Percentiles rank a stretch among this genome's conserved stretches.
phyloP scores from a whole-genome alignment of 345 rosid species.

The Brassica juncea region DNA sequence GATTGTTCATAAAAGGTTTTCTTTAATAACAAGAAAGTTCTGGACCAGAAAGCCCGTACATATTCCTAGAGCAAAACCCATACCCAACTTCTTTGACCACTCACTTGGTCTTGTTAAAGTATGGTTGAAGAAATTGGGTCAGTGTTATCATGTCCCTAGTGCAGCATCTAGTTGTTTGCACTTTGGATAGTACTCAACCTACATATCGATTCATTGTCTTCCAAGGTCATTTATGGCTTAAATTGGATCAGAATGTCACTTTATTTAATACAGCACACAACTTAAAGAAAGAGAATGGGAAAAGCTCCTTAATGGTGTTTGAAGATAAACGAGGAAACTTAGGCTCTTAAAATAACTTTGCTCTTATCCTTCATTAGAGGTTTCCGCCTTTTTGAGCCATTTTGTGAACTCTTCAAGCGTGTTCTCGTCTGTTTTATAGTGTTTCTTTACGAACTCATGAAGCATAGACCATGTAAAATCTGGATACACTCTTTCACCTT shows the following conservation, averaged over 20 bases:
- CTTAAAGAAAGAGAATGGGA: not conserved
- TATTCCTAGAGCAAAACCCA: too few relatives aligned
- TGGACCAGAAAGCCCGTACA: too few relatives aligned
- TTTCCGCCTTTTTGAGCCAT: not conserved
- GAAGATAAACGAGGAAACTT: not conserved
- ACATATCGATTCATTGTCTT: too few relatives aligned
- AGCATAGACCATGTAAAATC: conserved; percentile 76
- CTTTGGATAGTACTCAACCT: too few relatives aligned
- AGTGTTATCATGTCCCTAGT: too few relatives aligned
- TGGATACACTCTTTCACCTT: conserved; percentile 44
- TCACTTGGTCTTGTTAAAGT: too few relatives aligned
- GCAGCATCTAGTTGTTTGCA: too few relatives aligned
- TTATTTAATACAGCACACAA: not conserved
- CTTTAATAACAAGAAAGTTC: too few relatives aligned
- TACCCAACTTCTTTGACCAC: too few relatives aligned
- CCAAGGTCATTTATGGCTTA: too few relatives aligned
- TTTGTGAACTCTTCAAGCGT: conserved; percentile 19
- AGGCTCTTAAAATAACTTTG: not conserved
- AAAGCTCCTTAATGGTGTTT: not conserved
- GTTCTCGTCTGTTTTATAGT: not conserved
- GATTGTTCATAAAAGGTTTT: too few relatives aligned
- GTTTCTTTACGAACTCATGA: conserved; percentile 50
- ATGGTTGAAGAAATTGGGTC: too few relatives aligned
- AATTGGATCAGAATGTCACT: not conserved
- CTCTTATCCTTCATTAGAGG: not conserved